Evolutionary conservation across 768 basidiomycete genomes (phyloP).

Genomic region (Rhizopogon salebrosus): DNA sequence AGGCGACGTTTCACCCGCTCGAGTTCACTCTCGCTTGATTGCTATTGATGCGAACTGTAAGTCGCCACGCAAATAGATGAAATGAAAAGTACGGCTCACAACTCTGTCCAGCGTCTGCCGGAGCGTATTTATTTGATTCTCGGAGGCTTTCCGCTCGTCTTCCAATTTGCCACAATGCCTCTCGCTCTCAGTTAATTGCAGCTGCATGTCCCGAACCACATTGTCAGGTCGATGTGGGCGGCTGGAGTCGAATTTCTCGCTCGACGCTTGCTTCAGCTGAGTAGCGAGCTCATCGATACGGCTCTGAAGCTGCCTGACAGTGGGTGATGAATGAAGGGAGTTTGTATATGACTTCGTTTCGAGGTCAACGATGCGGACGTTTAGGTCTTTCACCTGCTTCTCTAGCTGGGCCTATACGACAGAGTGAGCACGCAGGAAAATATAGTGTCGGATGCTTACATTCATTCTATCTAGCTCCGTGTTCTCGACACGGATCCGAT

Average conservation of each 20-base stretch:
- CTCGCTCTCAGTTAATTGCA: slow-evolving; percentile 56
- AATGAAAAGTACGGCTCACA: slow-evolving; percentile 36
- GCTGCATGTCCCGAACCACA: slow-evolving; percentile 44
- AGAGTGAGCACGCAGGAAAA: slow-evolving; percentile 1
- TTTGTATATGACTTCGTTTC: slow-evolving; percentile 73
- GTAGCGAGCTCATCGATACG: slow-evolving; percentile 65
- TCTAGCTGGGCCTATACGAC: slow-evolving; percentile 65
- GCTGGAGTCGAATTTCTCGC: slow-evolving; percentile 32
- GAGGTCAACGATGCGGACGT: slow-evolving; percentile 76
- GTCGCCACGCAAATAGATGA: not conserved
- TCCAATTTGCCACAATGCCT: slow-evolving; percentile 58
- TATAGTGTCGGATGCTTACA: slow-evolving; percentile 33
- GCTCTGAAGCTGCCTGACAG: slow-evolving; percentile 57
- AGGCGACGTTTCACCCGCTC: slow-evolving; percentile 70
- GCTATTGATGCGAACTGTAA: slow-evolving; percentile 34
- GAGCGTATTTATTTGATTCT: slow-evolving; percentile 51
- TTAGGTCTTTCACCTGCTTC: slow-evolving; percentile 81
- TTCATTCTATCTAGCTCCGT: slow-evolving; percentile 75
- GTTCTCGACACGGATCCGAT: slow-evolving; percentile 74
- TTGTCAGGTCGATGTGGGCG: slow-evolving; percentile 42
- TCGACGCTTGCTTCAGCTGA: slow-evolving; percentile 38
- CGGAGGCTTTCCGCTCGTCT: slow-evolving; percentile 58
- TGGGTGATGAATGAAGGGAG: slow-evolving; percentile 51
- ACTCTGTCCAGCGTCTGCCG: slow-evolving; percentile 55
- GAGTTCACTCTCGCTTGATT: slow-evolving; percentile 64